Conservation (phyloP, 352 stramenopile genomes). For the Pythium coloratum region DNA sequence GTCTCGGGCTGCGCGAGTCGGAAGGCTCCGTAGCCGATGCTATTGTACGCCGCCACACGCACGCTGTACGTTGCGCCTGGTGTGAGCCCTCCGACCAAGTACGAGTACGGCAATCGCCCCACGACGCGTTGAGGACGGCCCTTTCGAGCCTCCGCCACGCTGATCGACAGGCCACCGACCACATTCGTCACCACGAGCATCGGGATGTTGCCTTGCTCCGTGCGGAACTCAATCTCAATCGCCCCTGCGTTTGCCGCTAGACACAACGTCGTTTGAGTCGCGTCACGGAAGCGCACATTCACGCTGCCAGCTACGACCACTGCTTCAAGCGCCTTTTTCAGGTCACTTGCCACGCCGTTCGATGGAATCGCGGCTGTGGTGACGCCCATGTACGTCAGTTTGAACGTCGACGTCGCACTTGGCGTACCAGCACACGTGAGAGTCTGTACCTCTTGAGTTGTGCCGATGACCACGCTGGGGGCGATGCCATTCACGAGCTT, state of each 20-base stretch:
- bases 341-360: constrained; percentile 32
- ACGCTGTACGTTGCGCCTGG: constrained; percentile 82
- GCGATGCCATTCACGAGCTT: constrained; percentile 45
- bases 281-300: constrained; percentile 41
- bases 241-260: constrained; percentile 26
- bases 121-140: constrained; percentile 56
- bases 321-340: constrained; percentile 58
- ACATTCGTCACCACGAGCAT: constrained; percentile 24
- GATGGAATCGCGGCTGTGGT: constrained; percentile 47
- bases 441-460: constrained; percentile 54
- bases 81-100: constrained; percentile 79
- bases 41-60: constrained; percentile 94
- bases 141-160: constrained; percentile 45
- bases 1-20: constrained; percentile 35
- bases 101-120: constrained; percentile 79
- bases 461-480: constrained; percentile 43
- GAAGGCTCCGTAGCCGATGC: constrained; percentile 88
- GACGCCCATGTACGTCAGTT: constrained; percentile 54
- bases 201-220: constrained; percentile 50
- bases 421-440: constrained; percentile 46
- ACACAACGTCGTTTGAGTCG: constrained; percentile 51
- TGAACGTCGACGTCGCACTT: constrained; percentile 43
- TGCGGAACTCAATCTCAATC: constrained; percentile 61
- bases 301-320: constrained; percentile 64
- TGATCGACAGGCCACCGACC: constrained; percentile 8